Conservation (phyloP, 139 green algal species). For the Chlorella sp. region DNA sequence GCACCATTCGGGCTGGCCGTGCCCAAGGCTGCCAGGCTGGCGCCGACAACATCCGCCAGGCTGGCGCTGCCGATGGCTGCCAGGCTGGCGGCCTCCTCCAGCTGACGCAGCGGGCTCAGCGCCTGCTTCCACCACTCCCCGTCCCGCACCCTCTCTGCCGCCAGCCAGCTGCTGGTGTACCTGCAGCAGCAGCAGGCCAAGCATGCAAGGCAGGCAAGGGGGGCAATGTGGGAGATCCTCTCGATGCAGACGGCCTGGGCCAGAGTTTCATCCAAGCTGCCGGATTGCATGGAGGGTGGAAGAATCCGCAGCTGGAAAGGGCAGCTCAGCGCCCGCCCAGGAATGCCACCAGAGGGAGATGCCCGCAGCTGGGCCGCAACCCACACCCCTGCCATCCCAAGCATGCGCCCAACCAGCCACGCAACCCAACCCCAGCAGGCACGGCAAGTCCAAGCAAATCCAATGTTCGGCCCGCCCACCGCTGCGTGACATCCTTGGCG, state of each 20-base stretch:
- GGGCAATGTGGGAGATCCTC: too few species aligned
- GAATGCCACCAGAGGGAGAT: background rate
- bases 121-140: slow-evolving; percentile 68
- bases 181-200: slow-evolving; percentile 28
- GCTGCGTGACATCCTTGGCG: slow-evolving; percentile 76
- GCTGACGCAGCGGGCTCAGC: slow-evolving; percentile 44
- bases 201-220: background rate
- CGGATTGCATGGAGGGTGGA: too few species aligned
- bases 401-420: background rate
- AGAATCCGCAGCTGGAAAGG: too few species aligned
- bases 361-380: background rate
- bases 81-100: slow-evolving; percentile 21
- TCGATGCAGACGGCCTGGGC: too few species aligned
- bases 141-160: slow-evolving; percentile 60
- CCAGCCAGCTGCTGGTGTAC: slow-evolving; percentile 62
- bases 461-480: slow-evolving; percentile 16
- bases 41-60: background rate
- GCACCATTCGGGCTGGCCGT: background rate
- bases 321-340: too few species aligned
- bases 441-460: background rate
- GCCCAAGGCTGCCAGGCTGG: background rate
- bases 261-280: too few species aligned
- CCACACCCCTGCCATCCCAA: background rate
- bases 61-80: background rate
- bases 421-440: background rate